Percentiles rank a stretch among this genome's conserved stretches.
phyloP scores from a whole-genome alignment of 768 basidiomycete genomes.

The Auriscalpium orientale region DNA sequence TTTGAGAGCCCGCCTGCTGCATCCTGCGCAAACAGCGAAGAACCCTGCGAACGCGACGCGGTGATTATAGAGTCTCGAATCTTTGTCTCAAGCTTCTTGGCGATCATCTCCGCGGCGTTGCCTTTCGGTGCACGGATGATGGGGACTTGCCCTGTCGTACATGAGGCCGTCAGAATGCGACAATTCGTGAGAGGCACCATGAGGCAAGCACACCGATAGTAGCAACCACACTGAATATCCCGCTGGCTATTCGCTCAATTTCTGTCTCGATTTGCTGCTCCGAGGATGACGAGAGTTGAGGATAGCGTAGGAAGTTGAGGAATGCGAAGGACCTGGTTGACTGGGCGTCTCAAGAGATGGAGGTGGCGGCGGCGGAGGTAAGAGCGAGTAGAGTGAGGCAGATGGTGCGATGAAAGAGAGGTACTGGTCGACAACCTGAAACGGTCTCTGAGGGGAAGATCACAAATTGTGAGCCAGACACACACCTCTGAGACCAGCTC shows the following conservation, averaged over 20 bases:
- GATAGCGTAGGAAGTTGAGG: constrained; percentile 67
- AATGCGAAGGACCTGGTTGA: constrained; percentile 24
- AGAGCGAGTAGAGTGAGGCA: constrained; percentile 83
- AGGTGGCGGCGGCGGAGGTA: constrained; percentile 48
- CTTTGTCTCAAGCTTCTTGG: constrained; percentile 87
- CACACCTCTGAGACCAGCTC: constrained; percentile 74
- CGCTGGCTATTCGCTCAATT: constrained; percentile 84
- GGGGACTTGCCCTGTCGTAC: constrained; percentile 69
- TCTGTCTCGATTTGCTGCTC: constrained; percentile 91
- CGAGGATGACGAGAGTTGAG: constrained; percentile 87
- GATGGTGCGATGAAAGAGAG: constrained; percentile 94
- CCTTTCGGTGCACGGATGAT: constrained; percentile 92
- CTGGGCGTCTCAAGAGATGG: constrained; percentile 23
- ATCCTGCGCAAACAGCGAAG: constrained; percentile 73
- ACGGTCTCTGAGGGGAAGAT: constrained; percentile 6
- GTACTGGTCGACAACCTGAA: constrained; percentile 90
- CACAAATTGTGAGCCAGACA: background rate
- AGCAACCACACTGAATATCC: constrained; percentile 85
- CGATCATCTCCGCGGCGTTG: constrained; percentile 99
- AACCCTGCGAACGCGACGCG: constrained; percentile 51
- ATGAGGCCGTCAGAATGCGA: background rate
- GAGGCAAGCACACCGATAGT: constrained; percentile 57
- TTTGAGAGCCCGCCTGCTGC: constrained; percentile 69
- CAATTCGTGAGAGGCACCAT: background rate
- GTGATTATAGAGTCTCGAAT: constrained; percentile 79